Percentiles rank a stretch among this genome's conserved stretches.
phyloP scores from a whole-genome alignment of 495 filamentous ascomycete genomes.

The Aspergillus sparsus region DNA sequence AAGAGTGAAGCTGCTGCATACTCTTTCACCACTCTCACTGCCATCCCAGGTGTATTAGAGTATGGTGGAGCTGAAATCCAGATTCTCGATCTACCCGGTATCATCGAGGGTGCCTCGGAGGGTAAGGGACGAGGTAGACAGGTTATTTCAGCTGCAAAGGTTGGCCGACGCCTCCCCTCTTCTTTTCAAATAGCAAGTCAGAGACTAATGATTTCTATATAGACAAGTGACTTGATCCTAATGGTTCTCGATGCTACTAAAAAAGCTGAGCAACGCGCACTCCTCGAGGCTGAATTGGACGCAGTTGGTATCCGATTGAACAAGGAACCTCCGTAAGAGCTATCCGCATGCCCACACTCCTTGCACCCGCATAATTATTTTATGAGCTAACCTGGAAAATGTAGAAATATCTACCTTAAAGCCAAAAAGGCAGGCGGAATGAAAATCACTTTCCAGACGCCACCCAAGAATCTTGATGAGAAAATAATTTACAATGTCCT shows the following conservation, averaged over 20 bases:
- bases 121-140: slow-evolving; percentile 95
- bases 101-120: slow-evolving; percentile 96
- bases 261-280: slow-evolving; percentile 85
- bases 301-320: slow-evolving; percentile 96
- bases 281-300: slow-evolving; percentile 92
- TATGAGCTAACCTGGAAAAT: neutral
- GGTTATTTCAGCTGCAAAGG: slow-evolving; percentile 96
- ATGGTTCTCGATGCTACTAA: slow-evolving; percentile 99
- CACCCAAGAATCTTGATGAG: slow-evolving; percentile 90
- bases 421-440: slow-evolving; percentile 94
- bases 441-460: slow-evolving; percentile 93
- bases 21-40: slow-evolving; percentile 96
- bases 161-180: slow-evolving; percentile 21
- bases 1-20: slow-evolving; percentile 96
- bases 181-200: neutral
- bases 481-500: slow-evolving; percentile 97
- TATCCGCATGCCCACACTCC: neutral
- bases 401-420: slow-evolving; percentile 97
- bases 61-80: slow-evolving; percentile 99
- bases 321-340: slow-evolving; percentile 78
- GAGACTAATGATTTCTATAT: slow-evolving; percentile 5
- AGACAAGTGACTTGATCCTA: slow-evolving; percentile 95
- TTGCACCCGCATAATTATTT: slow-evolving; percentile 15
- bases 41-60: slow-evolving; percentile 96
- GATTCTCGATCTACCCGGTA: slow-evolving; percentile 96